Evolutionary conservation across 1,139 yeast genomes (phyloP).

Genomic region (Geotrichum restrictum): DNA sequence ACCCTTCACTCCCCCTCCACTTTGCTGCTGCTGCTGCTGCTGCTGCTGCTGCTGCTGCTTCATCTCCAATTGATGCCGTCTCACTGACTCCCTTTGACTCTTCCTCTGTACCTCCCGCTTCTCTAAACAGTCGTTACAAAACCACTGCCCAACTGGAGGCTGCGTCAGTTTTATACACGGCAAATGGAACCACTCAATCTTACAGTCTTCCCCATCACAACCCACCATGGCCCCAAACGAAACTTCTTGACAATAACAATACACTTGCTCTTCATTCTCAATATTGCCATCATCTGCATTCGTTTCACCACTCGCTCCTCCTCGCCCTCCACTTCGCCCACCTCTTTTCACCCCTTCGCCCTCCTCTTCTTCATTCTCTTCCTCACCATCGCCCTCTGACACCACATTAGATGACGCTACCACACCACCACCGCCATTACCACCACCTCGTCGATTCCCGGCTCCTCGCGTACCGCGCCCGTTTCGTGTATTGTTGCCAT

Average conservation of each 20-base stretch:
- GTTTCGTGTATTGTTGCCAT: not conserved
- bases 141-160: conserved; percentile 96
- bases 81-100: conserved; percentile 2
- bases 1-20: too few relatives aligned
- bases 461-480: conserved; percentile 13
- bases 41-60: too few relatives aligned
- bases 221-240: conserved; percentile 99
- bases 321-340: conserved; percentile 10
- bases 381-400: not conserved
- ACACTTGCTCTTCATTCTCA: conserved; percentile 61
- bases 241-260: conserved; percentile 93
- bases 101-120: conserved; percentile 25
- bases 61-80: too few relatives aligned
- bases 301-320: conserved; percentile 17
- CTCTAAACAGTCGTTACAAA: conserved; percentile 76
- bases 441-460: not conserved
- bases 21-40: too few relatives aligned
- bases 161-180: conserved; percentile 90
- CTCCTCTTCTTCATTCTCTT: too few relatives aligned
- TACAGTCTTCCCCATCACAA: conserved; percentile 91
- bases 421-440: not conserved
- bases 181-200: conserved; percentile 94
- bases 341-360: too few relatives aligned
- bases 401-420: not conserved
- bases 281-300: conserved; percentile 12